Conservation (phyloP, 306 rosid species). For the Prunus mira region DNA sequence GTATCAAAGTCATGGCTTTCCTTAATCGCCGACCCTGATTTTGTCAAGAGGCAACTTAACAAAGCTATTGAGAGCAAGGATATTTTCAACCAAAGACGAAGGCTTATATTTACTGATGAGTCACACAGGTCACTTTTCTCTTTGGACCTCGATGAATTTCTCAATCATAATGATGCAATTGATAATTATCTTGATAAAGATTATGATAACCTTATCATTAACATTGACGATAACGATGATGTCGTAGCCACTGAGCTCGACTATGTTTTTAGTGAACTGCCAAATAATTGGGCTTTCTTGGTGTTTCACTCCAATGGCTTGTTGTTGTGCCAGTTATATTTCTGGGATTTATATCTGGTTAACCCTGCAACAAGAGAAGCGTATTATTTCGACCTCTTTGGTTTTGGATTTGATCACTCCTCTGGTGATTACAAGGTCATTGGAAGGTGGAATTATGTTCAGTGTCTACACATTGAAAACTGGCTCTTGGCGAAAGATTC, state of each 20-base stretch:
- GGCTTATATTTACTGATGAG: not conserved
- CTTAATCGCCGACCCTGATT: not conserved
- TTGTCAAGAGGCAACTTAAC: not conserved
- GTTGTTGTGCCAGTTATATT: not conserved
- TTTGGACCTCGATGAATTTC: not conserved
- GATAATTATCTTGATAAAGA: not conserved
- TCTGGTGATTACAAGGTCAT: not conserved
- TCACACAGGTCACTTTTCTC: not conserved
- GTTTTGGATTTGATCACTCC: slow-evolving; percentile 2
- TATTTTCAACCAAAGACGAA: not conserved
- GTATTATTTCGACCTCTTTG: not conserved
- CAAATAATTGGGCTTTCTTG: not conserved
- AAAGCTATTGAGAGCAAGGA: not conserved
- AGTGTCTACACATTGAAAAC: not conserved
- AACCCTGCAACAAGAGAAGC: not conserved
- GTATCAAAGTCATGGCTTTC: not conserved
- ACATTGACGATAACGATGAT: not conserved
- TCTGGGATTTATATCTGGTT: not conserved
- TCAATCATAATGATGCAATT: not conserved
- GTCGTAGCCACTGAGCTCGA: not conserved
- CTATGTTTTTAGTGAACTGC: not conserved
- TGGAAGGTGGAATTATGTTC: not conserved
- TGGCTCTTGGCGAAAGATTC: not conserved
- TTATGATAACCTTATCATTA: not conserved
- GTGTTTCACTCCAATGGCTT: not conserved